phyloP scores from a whole-genome alignment of 139 green algal genomes.

The Picochlorum sp. region DNA sequence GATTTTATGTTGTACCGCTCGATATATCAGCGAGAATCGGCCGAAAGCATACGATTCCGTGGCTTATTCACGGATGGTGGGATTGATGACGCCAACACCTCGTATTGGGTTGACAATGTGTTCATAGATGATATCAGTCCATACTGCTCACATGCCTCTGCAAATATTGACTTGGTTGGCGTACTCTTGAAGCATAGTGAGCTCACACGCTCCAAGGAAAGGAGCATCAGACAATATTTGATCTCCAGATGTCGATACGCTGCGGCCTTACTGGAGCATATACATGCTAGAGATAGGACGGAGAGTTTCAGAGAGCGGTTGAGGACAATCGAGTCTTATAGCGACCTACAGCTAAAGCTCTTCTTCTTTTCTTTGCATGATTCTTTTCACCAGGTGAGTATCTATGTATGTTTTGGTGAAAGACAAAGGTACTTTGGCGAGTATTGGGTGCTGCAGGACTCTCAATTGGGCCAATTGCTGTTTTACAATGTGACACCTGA shows the following conservation, averaged over 20 bases:
- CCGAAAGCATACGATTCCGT: constrained; percentile 7
- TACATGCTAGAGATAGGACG: constrained; percentile 2
- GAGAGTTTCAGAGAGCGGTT: not conserved
- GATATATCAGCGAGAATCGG: not conserved
- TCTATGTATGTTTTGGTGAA: not conserved
- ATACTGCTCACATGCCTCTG: constrained; percentile 9
- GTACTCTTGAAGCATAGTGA: not conserved
- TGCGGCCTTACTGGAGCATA: constrained; percentile 6
- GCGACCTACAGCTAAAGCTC: not conserved
- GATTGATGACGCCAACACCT: constrained; percentile 1
- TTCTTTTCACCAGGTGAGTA: not conserved
- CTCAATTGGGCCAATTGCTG: constrained; percentile 4
- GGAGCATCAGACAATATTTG: not conserved
- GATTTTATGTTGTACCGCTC: not conserved
- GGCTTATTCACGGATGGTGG: constrained; percentile 1
- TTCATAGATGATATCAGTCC: constrained; percentile 1
- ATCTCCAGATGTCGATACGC: constrained; percentile 3
- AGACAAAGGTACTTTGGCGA: not conserved
- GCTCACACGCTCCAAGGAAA: not conserved
- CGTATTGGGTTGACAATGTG: constrained; percentile 9
- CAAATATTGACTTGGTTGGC: constrained; percentile 4
- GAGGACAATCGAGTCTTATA: not conserved
- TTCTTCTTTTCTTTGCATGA: constrained; percentile 4
- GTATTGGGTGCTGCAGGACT: not conserved
- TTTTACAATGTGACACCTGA: constrained; percentile 8